Percentiles rank a stretch among this genome's conserved stretches.
phyloP scores from a whole-genome alignment of 495 filamentous ascomycete genomes.

The Penicillium pulvis region DNA sequence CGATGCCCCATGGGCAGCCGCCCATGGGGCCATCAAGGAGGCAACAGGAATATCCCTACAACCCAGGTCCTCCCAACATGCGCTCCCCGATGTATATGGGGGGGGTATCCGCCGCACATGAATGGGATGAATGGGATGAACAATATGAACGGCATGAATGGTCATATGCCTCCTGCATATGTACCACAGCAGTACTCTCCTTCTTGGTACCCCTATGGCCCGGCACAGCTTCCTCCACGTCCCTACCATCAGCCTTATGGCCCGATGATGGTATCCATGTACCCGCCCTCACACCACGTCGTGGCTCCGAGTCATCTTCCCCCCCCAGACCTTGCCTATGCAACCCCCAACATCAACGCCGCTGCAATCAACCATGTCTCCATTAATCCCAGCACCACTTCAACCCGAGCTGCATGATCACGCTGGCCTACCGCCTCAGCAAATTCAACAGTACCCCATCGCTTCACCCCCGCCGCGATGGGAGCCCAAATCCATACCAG shows the following conservation, averaged over 20 bases:
- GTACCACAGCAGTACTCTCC: slow-evolving; percentile 45
- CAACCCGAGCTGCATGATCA: slow-evolving; percentile 39
- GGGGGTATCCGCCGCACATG: slow-evolving; percentile 45
- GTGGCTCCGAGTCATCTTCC: slow-evolving; percentile 44
- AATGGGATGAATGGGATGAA: slow-evolving; percentile 15
- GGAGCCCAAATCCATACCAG: slow-evolving; percentile 26
- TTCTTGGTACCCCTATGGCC: slow-evolving; percentile 51
- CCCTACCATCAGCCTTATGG: slow-evolving; percentile 44
- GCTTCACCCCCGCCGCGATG: slow-evolving; percentile 35
- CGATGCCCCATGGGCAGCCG: slow-evolving; percentile 57
- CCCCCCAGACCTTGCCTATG: slow-evolving; percentile 36
- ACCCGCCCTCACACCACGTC: slow-evolving; percentile 47
- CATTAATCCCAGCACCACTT: slow-evolving; percentile 32
- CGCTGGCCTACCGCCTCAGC: slow-evolving; percentile 30
- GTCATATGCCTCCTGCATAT: slow-evolving; percentile 46
- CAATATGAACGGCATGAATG: slow-evolving; percentile 17
- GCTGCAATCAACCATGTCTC: slow-evolving; percentile 46
- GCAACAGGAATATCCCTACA: slow-evolving; percentile 53
- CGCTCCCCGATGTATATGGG: slow-evolving; percentile 49
- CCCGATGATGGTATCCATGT: slow-evolving; percentile 54
- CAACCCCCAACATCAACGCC: slow-evolving; percentile 47
- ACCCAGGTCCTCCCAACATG: slow-evolving; percentile 47
- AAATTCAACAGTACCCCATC: slow-evolving; percentile 29
- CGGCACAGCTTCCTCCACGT: slow-evolving; percentile 48
- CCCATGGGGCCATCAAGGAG: slow-evolving; percentile 52